A percentile compares a stretch with the other conserved stretches of the same genome.
Evolutionary conservation across 2,329 filamentous ascomycete species (phyloP).

Genomic region (Colletotrichum chrysophilum): DNA sequence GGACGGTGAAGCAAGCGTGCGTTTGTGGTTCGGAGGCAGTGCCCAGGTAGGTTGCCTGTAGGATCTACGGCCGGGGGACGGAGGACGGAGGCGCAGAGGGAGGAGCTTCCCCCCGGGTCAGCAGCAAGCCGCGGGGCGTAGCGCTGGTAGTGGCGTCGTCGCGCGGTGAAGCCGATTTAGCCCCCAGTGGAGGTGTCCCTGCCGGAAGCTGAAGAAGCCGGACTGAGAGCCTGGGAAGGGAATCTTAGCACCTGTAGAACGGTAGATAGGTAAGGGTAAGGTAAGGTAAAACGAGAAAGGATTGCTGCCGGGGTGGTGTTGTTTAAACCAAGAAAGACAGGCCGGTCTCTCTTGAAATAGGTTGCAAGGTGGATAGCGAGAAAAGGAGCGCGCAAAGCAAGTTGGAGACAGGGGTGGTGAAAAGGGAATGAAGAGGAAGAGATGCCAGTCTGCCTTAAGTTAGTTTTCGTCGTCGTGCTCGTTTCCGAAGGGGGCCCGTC

Average conservation of each 20-base stretch:
- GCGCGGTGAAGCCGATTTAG: neutral
- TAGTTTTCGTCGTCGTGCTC: neutral
- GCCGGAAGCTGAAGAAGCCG: neutral
- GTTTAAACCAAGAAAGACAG: neutral
- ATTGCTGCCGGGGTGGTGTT: neutral
- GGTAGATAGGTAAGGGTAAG: neutral
- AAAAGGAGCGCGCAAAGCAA: neutral
- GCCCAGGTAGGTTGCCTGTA: neutral
- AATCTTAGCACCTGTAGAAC: neutral
- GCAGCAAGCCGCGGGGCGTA: constrained; percentile 1
- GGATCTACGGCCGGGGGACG: neutral
- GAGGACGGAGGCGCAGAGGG: neutral
- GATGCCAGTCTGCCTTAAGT: neutral
- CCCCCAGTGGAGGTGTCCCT: neutral
- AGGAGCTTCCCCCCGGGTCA: neutral
- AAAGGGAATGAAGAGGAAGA: neutral
- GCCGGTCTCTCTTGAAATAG: neutral
- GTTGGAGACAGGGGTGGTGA: neutral
- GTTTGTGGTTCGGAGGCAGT: neutral
- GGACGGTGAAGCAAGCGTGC: neutral
- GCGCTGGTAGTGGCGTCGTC: constrained; percentile 4
- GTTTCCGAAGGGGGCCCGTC: neutral
- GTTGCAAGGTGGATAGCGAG: neutral
- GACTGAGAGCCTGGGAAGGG: neutral
- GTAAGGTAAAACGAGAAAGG: neutral